Evolutionary conservation across 2,329 filamentous ascomycete genomes (phyloP).

Genomic region (Xylaria arbuscula): DNA sequence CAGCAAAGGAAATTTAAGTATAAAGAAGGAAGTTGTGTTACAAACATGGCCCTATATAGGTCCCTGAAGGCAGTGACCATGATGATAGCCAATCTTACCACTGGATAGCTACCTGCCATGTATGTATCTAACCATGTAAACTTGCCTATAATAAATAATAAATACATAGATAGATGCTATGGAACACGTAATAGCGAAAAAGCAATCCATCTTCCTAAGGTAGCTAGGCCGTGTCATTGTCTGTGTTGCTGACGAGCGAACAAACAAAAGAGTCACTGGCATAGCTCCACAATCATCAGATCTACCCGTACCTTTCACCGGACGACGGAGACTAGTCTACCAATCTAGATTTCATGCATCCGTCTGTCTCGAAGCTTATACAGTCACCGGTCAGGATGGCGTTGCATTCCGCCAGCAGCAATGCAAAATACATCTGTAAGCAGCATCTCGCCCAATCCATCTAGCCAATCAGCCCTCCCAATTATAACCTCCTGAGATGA

Average conservation of each 20-base stretch:
- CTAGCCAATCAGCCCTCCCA: background rate
- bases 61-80: background rate
- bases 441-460: conserved; percentile 1
- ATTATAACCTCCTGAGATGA: background rate
- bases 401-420: conserved; percentile 44
- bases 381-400: conserved; percentile 44
- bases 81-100: too few relatives aligned
- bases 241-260: background rate
- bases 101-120: background rate
- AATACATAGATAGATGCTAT: background rate
- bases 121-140: background rate
- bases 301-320: background rate
- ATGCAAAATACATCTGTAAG: conserved; percentile 47
- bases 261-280: background rate
- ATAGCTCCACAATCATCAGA: conserved; percentile 21
- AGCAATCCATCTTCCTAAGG: background rate
- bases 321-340: background rate
- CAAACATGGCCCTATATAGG: background rate
- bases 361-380: conserved; percentile 24
- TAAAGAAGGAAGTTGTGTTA: background rate
- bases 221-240: background rate
- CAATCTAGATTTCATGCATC: conserved; percentile 30
- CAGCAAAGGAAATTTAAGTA: background rate
- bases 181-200: background rate
- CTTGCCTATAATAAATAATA: too few relatives aligned